Conservation (phyloP, 129 eudicot species). For the Silybum marianum region DNA sequence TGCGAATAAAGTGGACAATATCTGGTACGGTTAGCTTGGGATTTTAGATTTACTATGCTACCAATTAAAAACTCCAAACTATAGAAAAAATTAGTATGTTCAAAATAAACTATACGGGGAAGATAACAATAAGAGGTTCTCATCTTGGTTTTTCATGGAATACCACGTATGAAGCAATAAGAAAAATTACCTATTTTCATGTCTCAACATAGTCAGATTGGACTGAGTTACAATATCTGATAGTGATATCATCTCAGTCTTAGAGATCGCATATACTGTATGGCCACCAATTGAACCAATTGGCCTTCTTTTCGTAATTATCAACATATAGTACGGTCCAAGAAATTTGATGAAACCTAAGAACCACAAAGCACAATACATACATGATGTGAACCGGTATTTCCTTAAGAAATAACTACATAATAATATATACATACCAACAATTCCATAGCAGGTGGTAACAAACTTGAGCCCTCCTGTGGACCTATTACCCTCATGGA, state of each 20-base stretch:
- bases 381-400: constrained; percentile 1
- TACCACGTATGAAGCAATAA: constrained; percentile 3
- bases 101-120: background rate
- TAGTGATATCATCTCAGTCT: constrained; percentile 64
- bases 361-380: constrained; percentile 19
- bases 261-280: constrained; percentile 63
- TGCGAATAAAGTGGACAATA: background rate
- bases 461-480: constrained; percentile 81
- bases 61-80: background rate
- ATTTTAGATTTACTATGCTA: background rate
- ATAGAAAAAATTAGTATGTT: background rate
- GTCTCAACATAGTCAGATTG: constrained; percentile 38
- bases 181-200: constrained; percentile 63
- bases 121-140: constrained; percentile 3
- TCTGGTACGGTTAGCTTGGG: background rate
- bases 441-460: constrained; percentile 75
- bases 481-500: constrained; percentile 70
- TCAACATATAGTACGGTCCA: constrained; percentile 81
- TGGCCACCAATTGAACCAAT: constrained; percentile 82
- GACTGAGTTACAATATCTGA: constrained; percentile 51
- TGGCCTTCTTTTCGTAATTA: constrained; percentile 66
- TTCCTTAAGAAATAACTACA: background rate
- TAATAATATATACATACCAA: constrained; percentile 51
- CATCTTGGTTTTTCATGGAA: background rate
- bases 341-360: constrained; percentile 79